Conservation (phyloP, 495 filamentous ascomycete genomes). For the Daldinia concentrica region DNA sequence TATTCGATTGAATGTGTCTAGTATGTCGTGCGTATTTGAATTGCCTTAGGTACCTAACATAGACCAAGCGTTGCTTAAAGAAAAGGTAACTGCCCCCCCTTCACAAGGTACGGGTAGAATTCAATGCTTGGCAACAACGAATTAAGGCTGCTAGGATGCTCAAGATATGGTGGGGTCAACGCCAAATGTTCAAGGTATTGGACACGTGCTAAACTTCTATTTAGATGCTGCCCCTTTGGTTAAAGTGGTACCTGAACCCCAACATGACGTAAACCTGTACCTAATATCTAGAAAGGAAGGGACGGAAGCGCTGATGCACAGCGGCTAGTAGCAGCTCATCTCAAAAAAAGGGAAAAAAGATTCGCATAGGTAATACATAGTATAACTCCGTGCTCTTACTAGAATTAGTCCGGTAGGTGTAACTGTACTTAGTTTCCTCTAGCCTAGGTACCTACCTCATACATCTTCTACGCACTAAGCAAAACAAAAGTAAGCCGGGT, state of each 20-base stretch:
- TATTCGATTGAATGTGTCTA: neutral
- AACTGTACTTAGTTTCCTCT: neutral
- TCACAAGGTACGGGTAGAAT: constrained; percentile 5
- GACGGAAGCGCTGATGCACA: constrained; percentile 1
- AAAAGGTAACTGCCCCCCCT: constrained; percentile 8
- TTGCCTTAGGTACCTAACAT: too few relatives aligned
- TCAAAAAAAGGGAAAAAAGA: neutral
- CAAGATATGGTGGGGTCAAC: constrained; percentile 14
- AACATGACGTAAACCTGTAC: constrained; percentile 31
- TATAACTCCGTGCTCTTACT: neutral
- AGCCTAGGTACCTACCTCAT: neutral
- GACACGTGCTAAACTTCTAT: constrained; percentile 32
- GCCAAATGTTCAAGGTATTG: constrained; percentile 3
- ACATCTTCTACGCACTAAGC: neutral
- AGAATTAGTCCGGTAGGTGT: neutral
- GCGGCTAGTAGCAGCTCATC: constrained; percentile 6
- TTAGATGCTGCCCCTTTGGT: constrained; percentile 7
- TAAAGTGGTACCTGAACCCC: neutral
- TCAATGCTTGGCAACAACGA: constrained; percentile 16
- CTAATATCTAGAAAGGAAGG: constrained; percentile 9
- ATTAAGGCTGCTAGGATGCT: constrained; percentile 5
- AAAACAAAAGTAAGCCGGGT: neutral
- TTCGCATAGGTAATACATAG: too few relatives aligned
- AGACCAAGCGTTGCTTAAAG: neutral
- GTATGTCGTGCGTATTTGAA: neutral